Base-by-base conservation (phyloP, 257 asterid genomes). In the Anisodus tanguticus region DNA sequence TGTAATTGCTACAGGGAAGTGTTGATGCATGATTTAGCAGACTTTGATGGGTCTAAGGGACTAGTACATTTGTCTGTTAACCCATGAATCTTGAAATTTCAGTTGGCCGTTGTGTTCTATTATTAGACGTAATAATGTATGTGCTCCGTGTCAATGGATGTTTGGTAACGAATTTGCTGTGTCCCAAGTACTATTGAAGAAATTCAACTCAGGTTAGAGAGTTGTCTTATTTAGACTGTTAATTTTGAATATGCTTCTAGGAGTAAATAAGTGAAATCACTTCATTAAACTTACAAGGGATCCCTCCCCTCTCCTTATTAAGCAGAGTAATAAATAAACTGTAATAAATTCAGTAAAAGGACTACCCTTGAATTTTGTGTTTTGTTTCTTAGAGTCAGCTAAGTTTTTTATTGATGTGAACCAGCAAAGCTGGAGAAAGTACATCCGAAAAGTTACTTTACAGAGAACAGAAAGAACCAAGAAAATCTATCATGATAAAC, bases 21-120 rank as follows among this genome's bases (percentile, higher is more conserved):
- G 22, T 15, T 68, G 77, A 69, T 69, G 78, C 78, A 69, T 41
- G 78, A 69, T 9, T 69, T 69, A 16, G 54, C 78, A 69, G 78
- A 69, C 77, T 69, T 41, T 16, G 51, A 17, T 70, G 78, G 51
- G 78, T 41, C 78, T 41, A 17, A 41, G 78, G 78, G 78, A 16
- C 54, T 4, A 41, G 39, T 70, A 70, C 78, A 16, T 4, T 70
- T 41, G 26, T 70, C 78, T 41, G 15, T n/a, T 41, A 70, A 41
- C 26, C 31, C 55, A 9, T 41, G 55, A 31, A 70, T 43, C 79
- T 70, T 70, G 57, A 43, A 41, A 70, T 70, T 70, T n/a, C 72
- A 66, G 45, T 31, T 49, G 54, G 54, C 9, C 15, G 57, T 43
- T 43, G 37, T 71, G 37, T 43, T 45, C 79, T 71, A 17, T 71